phyloP scores from a whole-genome alignment of 2,329 filamentous ascomycete species.

The Phoma herbarum region DNA sequence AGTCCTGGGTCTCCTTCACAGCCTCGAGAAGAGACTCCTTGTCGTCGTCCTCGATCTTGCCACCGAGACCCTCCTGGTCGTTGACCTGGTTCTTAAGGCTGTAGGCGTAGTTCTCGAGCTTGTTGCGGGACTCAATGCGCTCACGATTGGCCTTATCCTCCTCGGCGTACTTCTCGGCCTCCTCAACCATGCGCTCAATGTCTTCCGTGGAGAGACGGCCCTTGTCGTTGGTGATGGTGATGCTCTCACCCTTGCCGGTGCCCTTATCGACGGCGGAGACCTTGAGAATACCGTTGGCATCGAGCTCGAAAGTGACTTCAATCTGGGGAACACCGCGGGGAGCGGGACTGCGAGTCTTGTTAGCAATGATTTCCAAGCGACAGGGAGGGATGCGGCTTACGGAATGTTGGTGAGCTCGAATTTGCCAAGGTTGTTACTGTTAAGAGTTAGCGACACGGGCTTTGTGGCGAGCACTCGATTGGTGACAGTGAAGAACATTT shows the following conservation, averaged over 20 bases:
- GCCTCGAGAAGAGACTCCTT: conserved; percentile 96
- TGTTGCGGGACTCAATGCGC: conserved; percentile 95
- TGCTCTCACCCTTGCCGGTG: conserved; percentile 95
- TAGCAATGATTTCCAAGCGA: conserved; percentile 19
- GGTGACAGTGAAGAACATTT: no score
- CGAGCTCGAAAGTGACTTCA: conserved; percentile 96
- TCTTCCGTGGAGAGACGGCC: conserved; percentile 95
- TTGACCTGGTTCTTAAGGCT: conserved; percentile 99
- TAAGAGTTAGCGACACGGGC: no score
- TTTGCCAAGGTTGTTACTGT: conserved; percentile 96
- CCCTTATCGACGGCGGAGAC: conserved; percentile 97
- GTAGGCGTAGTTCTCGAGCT: conserved; percentile 99
- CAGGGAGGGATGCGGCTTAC: conserved; percentile 37
- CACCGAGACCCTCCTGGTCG: conserved; percentile 94
- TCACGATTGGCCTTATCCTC: conserved; percentile 98
- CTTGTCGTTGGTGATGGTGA: conserved; percentile 99
- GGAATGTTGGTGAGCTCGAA: conserved; percentile 98
- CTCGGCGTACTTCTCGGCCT: conserved; percentile 98
- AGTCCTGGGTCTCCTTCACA: conserved; percentile 95
- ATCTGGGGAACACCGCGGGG: conserved; percentile 98
- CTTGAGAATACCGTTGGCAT: conserved; percentile 98
- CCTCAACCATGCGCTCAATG: conserved; percentile 98
- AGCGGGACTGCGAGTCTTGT: conserved; percentile 64
- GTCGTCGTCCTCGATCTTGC: conserved; percentile 98
- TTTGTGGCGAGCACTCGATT: no score